Evolutionary conservation across 2,329 filamentous ascomycete genomes (phyloP).

Genomic region (Uncinocarpus reesii): DNA sequence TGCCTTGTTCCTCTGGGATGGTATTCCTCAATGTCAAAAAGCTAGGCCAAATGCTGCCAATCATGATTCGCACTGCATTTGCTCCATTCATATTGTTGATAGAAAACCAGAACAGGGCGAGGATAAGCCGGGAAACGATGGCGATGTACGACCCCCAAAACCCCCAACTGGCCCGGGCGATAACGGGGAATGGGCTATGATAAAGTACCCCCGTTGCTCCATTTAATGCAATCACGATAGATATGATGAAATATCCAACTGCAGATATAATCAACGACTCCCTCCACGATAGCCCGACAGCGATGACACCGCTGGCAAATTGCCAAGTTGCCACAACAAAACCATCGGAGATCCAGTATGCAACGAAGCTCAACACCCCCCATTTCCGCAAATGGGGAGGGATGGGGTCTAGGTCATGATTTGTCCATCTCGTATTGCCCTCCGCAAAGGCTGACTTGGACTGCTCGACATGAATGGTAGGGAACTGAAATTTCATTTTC

Average conservation of each 20-base stretch:
- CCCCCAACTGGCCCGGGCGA: conserved; percentile 66
- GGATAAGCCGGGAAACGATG: conserved; percentile 44
- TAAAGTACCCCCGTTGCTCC: conserved; percentile 78
- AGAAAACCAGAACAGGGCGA: conserved; percentile 54
- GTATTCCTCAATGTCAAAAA: conserved; percentile 55
- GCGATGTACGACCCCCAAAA: conserved; percentile 63
- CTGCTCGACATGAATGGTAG: conserved; percentile 38
- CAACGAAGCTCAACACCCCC: conserved; percentile 82
- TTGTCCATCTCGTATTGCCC: conserved; percentile 38
- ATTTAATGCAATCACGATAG: conserved; percentile 62
- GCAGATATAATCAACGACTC: conserved; percentile 80
- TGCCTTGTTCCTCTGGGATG: conserved; percentile 47
- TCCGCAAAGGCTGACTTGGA: conserved; percentile 39
- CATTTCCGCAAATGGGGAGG: conserved; percentile 59
- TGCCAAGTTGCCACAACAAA: conserved; percentile 86
- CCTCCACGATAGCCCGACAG: conserved; percentile 75
- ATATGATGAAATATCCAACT: conserved; percentile 71
- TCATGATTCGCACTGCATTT: conserved; percentile 58
- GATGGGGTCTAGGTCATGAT: conserved; percentile 43
- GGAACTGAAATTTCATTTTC: conserved; percentile 30
- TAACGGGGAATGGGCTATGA: conserved; percentile 81
- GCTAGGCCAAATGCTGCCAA: conserved; percentile 64
- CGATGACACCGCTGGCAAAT: conserved; percentile 76
- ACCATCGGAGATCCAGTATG: conserved; percentile 74
- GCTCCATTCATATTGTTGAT: conserved; percentile 57